Percentiles rank a stretch among this genome's conserved stretches.
These are phyloP conservation scores for Eucalyptus regnans DNA, from an alignment of 345 rosid species.

Conservation along the genomic window DNA sequence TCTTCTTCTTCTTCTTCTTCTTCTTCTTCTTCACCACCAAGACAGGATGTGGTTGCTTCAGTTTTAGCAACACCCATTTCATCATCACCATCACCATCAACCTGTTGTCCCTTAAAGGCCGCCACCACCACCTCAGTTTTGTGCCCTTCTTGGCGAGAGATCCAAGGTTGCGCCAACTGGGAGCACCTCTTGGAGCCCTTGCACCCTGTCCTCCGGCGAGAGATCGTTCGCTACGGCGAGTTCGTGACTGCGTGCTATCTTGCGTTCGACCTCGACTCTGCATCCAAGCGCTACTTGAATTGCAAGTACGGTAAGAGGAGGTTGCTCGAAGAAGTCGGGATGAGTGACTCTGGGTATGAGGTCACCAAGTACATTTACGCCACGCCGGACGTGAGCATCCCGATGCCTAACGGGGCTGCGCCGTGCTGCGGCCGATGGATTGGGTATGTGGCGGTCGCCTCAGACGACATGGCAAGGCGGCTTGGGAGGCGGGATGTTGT, in stretches of 20 bases:
- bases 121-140: not conserved
- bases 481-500: slow-evolving; percentile 79
- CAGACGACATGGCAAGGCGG: slow-evolving; percentile 32
- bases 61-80: not conserved
- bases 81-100: not conserved
- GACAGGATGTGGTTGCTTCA: not conserved
- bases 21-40: not conserved
- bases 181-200: slow-evolving; percentile 69
- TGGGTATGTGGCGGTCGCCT: slow-evolving; percentile 70
- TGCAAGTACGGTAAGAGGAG: slow-evolving; percentile 68
- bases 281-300: slow-evolving; percentile 68
- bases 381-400: slow-evolving; percentile 55
- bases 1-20: not conserved
- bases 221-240: slow-evolving; percentile 75
- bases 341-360: slow-evolving; percentile 47
- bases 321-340: slow-evolving; percentile 41
- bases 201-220: slow-evolving; percentile 64
- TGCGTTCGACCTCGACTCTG: slow-evolving; percentile 72
- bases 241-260: slow-evolving; percentile 64
- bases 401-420: slow-evolving; percentile 31
- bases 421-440: slow-evolving; percentile 49
- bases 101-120: not conserved
- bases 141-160: slow-evolving; percentile 43
- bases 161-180: slow-evolving; percentile 81
- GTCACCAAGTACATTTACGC: slow-evolving; percentile 90